Evolutionary conservation across 2,329 filamentous ascomycete species (phyloP).

Genomic region (Botrytis fragariae): DNA sequence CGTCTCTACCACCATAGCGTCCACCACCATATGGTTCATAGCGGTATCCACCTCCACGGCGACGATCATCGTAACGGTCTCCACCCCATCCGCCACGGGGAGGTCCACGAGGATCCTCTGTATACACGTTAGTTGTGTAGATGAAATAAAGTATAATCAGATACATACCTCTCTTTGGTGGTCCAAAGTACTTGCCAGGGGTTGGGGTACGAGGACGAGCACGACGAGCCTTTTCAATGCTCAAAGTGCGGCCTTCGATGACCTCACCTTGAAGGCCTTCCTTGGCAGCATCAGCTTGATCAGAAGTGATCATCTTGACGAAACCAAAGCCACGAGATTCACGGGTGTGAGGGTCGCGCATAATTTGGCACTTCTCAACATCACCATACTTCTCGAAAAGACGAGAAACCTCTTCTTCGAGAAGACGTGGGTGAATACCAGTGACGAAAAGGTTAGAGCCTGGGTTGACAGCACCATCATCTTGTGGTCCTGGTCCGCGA

Average conservation of each 20-base stretch:
- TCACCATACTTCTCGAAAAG: conserved; percentile 99
- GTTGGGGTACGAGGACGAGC: conserved; percentile 93
- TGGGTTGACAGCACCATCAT: conserved; percentile 82
- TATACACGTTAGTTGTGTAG: conserved; percentile 40
- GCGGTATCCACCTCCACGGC: conserved; percentile 41
- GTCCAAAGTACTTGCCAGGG: conserved; percentile 98
- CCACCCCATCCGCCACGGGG: conserved; percentile 43
- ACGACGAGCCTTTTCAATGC: conserved; percentile 98
- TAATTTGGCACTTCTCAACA: conserved; percentile 99
- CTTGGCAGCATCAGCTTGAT: conserved; percentile 95
- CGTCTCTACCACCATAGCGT: conserved; percentile 43
- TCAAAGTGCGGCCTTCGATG: conserved; percentile 91
- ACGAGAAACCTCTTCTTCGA: conserved; percentile 85
- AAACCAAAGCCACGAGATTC: conserved; percentile 98
- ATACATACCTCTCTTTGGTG: conserved; percentile 88
- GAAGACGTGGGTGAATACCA: conserved; percentile 90
- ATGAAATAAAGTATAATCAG: conserved; percentile 41
- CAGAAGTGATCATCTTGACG: conserved; percentile 96
- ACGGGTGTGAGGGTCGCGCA: conserved; percentile 97
- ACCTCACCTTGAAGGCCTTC: conserved; percentile 93
- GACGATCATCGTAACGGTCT: conserved; percentile 45
- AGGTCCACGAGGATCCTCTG: conserved; percentile 51
- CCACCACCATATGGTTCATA: conserved; percentile 33
- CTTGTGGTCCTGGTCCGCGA: conserved; percentile 50
- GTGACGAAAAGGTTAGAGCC: conserved; percentile 99